Percentiles rank a stretch among this genome's conserved stretches.
Conservation (phyloP, 1,284 basidiomycete species). For the Mycena sp. region DNA sequence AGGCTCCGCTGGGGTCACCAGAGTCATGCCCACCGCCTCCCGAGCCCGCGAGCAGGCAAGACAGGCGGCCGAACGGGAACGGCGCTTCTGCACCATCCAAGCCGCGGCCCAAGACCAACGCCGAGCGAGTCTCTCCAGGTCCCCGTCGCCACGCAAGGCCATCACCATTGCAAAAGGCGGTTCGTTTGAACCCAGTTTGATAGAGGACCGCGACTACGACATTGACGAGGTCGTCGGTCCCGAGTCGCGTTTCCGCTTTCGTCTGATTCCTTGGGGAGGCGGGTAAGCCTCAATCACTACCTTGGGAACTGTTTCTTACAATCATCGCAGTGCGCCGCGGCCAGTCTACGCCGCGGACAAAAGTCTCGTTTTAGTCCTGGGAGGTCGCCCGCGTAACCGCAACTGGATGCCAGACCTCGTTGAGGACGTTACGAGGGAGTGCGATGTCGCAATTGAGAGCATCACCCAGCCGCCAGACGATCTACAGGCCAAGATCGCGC, state of each 20-base stretch:
- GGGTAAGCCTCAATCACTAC: background rate
- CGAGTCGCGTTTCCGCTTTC: background rate
- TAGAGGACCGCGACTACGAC: background rate
- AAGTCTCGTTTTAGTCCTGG: background rate
- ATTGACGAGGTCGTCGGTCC: background rate
- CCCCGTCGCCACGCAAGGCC: background rate
- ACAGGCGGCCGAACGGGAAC: background rate
- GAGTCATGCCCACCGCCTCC: background rate
- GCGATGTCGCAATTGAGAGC: background rate
- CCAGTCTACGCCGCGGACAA: background rate
- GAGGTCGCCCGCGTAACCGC: background rate
- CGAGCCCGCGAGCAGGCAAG: background rate
- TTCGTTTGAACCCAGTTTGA: background rate
- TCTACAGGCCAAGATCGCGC: no score
- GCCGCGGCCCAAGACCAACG: no score
- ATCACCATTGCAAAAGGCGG: background rate
- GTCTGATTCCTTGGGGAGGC: background rate
- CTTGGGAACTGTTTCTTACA: no score
- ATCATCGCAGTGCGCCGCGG: background rate
- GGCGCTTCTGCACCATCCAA: background rate
- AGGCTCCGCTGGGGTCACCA: no score
- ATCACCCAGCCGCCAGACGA: background rate
- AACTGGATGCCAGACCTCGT: background rate
- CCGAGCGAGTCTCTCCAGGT: no score
- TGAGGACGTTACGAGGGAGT: background rate